Percentiles rank a stretch among this genome's conserved stretches.
Conservation (phyloP, 495 filamentous ascomycete genomes). For the Elaphomyces granulatus region DNA sequence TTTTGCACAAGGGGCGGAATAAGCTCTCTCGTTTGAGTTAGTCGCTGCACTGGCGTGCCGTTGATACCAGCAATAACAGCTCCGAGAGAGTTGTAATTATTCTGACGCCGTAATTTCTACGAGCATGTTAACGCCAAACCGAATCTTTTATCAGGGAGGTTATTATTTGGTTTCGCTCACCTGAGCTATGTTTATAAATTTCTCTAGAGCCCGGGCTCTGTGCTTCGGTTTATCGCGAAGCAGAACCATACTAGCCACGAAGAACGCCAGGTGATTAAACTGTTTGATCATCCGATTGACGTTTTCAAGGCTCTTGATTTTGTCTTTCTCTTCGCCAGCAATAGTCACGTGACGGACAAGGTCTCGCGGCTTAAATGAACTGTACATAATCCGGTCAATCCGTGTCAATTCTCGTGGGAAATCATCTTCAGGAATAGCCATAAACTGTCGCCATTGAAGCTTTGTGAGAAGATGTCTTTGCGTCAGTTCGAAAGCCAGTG, state of each 20-base stretch:
- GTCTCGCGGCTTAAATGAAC: slow-evolving; percentile 88
- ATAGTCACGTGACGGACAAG: slow-evolving; percentile 81
- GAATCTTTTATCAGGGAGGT: too few species aligned
- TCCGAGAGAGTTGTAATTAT: slow-evolving; percentile 93
- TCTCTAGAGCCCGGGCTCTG: slow-evolving; percentile 75
- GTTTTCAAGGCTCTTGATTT: slow-evolving; percentile 63
- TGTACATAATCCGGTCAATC: slow-evolving; percentile 96
- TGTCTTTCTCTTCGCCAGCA: slow-evolving; percentile 52
- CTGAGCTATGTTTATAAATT: slow-evolving; percentile 75
- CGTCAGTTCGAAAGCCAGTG: slow-evolving; percentile 47
- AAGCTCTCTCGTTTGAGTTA: slow-evolving; percentile 66
- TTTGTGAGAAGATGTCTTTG: slow-evolving; percentile 51
- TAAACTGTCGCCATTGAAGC: slow-evolving; percentile 66
- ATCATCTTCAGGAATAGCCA: slow-evolving; percentile 63
- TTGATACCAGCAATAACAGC: slow-evolving; percentile 90
- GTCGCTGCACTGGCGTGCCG: slow-evolving; percentile 72
- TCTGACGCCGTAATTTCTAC: slow-evolving; percentile 69
- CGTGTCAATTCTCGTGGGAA: slow-evolving; percentile 86
- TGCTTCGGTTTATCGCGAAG: slow-evolving; percentile 95
- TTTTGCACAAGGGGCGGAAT: slow-evolving; percentile 55
- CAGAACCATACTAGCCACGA: slow-evolving; percentile 82
- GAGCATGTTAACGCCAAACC: too few species aligned
- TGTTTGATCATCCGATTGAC: slow-evolving; percentile 90
- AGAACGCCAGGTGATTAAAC: slow-evolving; percentile 89
- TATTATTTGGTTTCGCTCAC: slow-evolving; percentile 21